Percentiles rank a stretch among this genome's conserved stretches.
These are phyloP conservation scores for Cladosporium cucumerinum DNA, from an alignment of 2,329 filamentous ascomycete genomes.

Conservation along the genomic window DNA sequence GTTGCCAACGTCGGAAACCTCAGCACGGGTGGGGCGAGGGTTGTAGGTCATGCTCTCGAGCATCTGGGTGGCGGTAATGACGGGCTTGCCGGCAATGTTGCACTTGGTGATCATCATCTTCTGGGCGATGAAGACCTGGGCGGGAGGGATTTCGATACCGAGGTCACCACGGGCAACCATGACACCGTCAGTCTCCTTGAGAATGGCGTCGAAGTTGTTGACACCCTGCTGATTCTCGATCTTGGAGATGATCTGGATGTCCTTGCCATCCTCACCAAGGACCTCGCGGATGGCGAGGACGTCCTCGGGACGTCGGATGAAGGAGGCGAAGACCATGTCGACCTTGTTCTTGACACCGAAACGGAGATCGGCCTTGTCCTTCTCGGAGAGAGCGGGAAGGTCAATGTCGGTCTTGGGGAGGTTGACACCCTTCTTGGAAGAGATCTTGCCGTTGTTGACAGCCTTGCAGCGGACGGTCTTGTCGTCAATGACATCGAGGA, in stretches of 20 bases:
- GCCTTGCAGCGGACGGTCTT: slow-evolving; percentile 83
- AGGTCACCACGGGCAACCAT: slow-evolving; percentile 99
- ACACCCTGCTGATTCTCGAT: slow-evolving; percentile 99
- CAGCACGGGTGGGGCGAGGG: slow-evolving; percentile 92
- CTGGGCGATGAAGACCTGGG: slow-evolving; percentile 98
- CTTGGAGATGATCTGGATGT: slow-evolving; percentile 99
- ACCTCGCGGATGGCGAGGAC: slow-evolving; percentile 89
- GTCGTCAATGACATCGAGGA: slow-evolving; percentile 80
- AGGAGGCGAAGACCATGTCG: slow-evolving; percentile 98
- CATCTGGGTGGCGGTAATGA: slow-evolving; percentile 99
- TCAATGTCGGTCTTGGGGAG: slow-evolving; percentile 98
- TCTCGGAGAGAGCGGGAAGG: slow-evolving; percentile 93
- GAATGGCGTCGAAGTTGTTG: slow-evolving; percentile 98
- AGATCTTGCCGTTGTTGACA: slow-evolving; percentile 98
- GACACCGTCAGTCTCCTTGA: slow-evolving; percentile 94
- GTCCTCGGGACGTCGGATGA: slow-evolving; percentile 92
- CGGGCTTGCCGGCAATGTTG: slow-evolving; percentile 98
- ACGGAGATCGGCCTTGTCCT: slow-evolving; percentile 88
- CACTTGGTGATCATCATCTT: slow-evolving; percentile 99
- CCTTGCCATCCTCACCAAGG: slow-evolving; percentile 84
- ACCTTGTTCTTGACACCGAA: slow-evolving; percentile 99
- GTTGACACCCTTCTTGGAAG: slow-evolving; percentile 98
- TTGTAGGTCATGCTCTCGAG: slow-evolving; percentile 99
- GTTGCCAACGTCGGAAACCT: slow-evolving; percentile 98
- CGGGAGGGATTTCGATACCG: slow-evolving; percentile 97